Conservation (phyloP, 1,284 basidiomycete species). For the Pseudozyma sp. region DNA sequence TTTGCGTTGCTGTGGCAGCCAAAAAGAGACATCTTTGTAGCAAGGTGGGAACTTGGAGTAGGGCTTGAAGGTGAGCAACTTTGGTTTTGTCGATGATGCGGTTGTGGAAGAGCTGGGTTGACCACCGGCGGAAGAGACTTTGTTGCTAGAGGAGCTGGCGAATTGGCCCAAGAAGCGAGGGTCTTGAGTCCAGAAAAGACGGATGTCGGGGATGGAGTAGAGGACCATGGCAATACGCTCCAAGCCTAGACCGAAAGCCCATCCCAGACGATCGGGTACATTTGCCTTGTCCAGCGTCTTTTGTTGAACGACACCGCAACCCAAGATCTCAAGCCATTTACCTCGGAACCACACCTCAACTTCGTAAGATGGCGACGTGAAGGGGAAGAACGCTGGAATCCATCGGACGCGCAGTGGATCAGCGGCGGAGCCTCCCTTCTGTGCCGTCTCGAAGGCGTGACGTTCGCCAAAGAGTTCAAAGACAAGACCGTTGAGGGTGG, state of each 20-base stretch:
- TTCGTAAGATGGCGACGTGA: constrained; percentile 96
- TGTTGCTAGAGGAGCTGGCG: constrained; percentile 69
- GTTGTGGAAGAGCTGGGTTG: constrained; percentile 6
- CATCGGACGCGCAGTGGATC: constrained; percentile 86
- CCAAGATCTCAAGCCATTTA: constrained; percentile 96
- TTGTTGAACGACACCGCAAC: constrained; percentile 91
- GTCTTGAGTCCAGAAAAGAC: constrained; percentile 97
- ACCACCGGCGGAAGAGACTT: constrained; percentile 34
- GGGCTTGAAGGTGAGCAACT: constrained; percentile 65
- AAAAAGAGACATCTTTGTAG: constrained; percentile 75
- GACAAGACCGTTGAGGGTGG: constrained; percentile 89
- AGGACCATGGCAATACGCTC: constrained; percentile 99
- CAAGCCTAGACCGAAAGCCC: constrained; percentile 97
- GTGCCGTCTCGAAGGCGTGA: constrained; percentile 69
- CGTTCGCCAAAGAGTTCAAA: constrained; percentile 79
- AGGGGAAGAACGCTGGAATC: constrained; percentile 98
- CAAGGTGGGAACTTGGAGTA: constrained; percentile 67
- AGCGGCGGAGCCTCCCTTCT: constrained; percentile 48
- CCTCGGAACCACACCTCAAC: constrained; percentile 97
- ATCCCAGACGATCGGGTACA: constrained; percentile 81
- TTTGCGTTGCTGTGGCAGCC: constrained; percentile 45
- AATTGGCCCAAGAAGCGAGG: constrained; percentile 90
- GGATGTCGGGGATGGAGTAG: constrained; percentile 96
- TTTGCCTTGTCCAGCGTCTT: constrained; percentile 83
- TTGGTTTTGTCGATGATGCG: constrained; percentile 19